Evolutionary conservation across 805 yeast species (phyloP), one percentile per base, ranked within the genome.

Genomic region (Blastobotrys parvus): DNA sequence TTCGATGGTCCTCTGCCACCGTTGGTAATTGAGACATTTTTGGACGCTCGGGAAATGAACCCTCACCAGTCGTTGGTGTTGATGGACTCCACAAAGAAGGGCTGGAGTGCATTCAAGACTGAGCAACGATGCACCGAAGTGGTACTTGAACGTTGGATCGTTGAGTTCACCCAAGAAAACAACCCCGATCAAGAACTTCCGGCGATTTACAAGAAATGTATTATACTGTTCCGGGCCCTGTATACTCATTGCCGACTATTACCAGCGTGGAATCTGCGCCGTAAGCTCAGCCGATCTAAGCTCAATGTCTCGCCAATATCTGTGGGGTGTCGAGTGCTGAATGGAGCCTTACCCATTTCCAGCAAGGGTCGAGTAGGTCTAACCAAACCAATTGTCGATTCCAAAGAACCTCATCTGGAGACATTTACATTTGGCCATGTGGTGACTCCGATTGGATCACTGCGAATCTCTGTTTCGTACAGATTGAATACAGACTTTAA

Each of bases 121-220:
- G 82, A 81, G 11, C 68, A 73, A 2, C 77, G 74, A 54, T 82
- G 82, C 54, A 70, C 77, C 15, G 97, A 90, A 61, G 75, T 92
- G n/a, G 96, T 92, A 2, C 64, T 92, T 45, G 98, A 92, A 57
- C 72, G 98, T 46, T 92, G 98, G 98, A 69, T 87, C 19, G 65
- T 92, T 27, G 95, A 89, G 59, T 74, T 89, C 47, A 33, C 17
- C 35, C 31, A 15, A 16, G 17, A 27, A 16, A 16, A 18, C 8
- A 7, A 7, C 6, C 20, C 52, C 7, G 46, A 47, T 16, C 52
- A 55, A 18, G 92, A 84, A 42, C 68, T 82, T 13, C 83, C 88
- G 1, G 62, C 71, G 35, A 73, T 84, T 6, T 82, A 84, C 63
- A 86, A 84, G 53, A 82, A 81, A 52, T 74, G 89, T 23, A 75